Base-by-base conservation (phyloP, 495 filamentous ascomycete genomes). In the Talaromyces borbonicus region DNA sequence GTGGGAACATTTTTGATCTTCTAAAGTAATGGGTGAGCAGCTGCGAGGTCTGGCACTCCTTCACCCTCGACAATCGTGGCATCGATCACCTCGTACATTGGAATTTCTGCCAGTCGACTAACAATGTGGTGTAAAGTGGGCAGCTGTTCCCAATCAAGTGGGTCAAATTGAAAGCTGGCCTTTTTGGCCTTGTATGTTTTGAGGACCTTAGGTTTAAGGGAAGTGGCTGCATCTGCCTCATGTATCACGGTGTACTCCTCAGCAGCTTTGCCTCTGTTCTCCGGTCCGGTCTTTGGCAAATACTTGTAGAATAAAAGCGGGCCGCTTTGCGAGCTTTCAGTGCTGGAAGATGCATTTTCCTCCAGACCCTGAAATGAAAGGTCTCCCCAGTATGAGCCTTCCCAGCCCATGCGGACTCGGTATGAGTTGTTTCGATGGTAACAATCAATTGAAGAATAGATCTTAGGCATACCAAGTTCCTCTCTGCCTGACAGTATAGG, bases 51-150 rank as follows among this genome's bases (percentile, higher is more conserved):
- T 5, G 63, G 57, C 25, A 75, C 74, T 1, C 75, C 73, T 15
- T 47, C 53, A 0, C 73, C 72, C 46, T 73, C 63, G 5, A 74
- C 67, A 4, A 79, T 57, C 30, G 62, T 75, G 3, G 67, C 72
- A 9, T 62, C 61, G 12, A 79, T 56, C 37, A 78, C 50, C 46
- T 72, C 68, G 51, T 75, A 75, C 5, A 75, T 56, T 0, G 73
- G 76, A 35, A 81, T 65, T 40, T 76, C 73, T 0, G 65, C 69
- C 48, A 79, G 47, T 20, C 60, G 57, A 31, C 58, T 56, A 18
- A 74, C 55, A 20, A 80, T 58, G 57, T 78, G 72, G 49, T 80
- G 72, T 30, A 79, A 55, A 1, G 73, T 79, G 0, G 77, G 77
- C 41, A 80, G 51, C 15, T 54, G 54, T 22, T 73, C 56, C 72